Evolutionary conservation across 257 asterid genomes (phyloP), one percentile per base, ranked within the genome.

Genomic region (Fraxinus cuspidata): DNA sequence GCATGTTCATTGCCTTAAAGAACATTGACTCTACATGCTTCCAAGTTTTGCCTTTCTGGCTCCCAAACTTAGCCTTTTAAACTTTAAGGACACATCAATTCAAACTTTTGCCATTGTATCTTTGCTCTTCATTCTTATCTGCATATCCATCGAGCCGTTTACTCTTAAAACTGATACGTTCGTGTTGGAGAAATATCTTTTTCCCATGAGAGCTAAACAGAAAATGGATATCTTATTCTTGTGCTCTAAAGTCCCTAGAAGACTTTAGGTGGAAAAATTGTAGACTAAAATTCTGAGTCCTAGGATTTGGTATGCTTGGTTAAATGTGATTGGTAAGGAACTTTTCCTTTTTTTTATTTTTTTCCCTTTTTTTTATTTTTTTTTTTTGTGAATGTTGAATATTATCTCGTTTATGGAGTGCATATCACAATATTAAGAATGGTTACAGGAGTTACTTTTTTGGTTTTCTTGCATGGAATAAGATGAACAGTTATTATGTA

Each of bases 1-100:
- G 27, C 28, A 7, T n/a, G 4, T 56, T 56, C 65, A n/a, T 56
- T 56, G 65, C 65, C 28, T 56, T 56, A 18, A n/a, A 56, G 27
- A 47, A 15, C 40, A 74, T 15, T 21, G 51, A 64, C 47, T 70
- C 38, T 42, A 44, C 34, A 66, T 37, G 63, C 70, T 44, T 27
- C 49, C 60, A 37, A 74, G 42, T 74, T 49, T 37, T 58, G 60
- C 40, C 49, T 69, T 38, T 35, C 34, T 44, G 29, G 68, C 49
- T 68, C 16, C 21, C 38, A 31, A 70, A 71, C 35, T 27, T 51
- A 40, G 75, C 53, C 65, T 72, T 3, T 16, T 47, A 53, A 68
- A 16, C 7, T 73, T 73, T 34, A 56, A 47, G 40, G 40, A 70
- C 47, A 42, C 27, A 27, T 60, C 64, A 27, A 40, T 16, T 65